phyloP scores from a whole-genome alignment of 805 yeast species.

The Cyberlindnera suaveolens region DNA sequence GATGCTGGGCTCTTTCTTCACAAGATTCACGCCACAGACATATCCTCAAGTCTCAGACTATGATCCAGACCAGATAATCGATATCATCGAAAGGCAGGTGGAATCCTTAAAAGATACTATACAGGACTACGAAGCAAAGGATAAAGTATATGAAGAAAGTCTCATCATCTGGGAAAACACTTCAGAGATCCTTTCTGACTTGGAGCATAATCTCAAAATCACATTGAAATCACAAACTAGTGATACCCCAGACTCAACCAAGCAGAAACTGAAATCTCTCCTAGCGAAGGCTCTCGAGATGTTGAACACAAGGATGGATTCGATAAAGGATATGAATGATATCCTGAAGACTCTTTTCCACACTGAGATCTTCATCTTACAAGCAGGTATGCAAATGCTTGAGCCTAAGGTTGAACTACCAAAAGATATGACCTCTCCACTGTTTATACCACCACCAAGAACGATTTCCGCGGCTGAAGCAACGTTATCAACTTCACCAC shows the following conservation, averaged over 20 bases:
- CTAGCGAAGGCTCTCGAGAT: constrained; percentile 6
- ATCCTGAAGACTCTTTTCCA: constrained; percentile 10
- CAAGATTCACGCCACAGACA: constrained; percentile 10
- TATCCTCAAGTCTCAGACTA: constrained; percentile 2
- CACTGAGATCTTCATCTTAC: constrained; percentile 15
- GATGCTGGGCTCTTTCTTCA: constrained; percentile 12
- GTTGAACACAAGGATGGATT: constrained; percentile 6
- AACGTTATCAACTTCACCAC: constrained; percentile 9
- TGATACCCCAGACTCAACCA: constrained; percentile 3
- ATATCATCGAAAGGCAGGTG: constrained; percentile 17
- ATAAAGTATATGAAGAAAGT: constrained; percentile 12
- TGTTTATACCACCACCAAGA: not conserved
- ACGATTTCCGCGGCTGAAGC: constrained; percentile 2
- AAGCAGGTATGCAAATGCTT: constrained; percentile 12
- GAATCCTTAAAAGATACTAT: constrained; percentile 15
- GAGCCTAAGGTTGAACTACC: constrained; percentile 8
- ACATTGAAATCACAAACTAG: constrained; percentile 6
- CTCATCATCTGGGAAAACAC: constrained; percentile 18
- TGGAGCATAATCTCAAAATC: constrained; percentile 19
- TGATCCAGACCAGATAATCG: constrained; percentile 10
- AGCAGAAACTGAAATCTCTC: constrained; percentile 4
- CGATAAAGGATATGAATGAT: constrained; percentile 8
- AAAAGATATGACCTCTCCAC: constrained; percentile 2
- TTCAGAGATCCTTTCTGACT: constrained; percentile 10
- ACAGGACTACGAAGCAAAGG: constrained; percentile 5